Evolutionary conservation across 352 stramenopile genomes (phyloP).

Genomic region (Pythium periplocum): DNA sequence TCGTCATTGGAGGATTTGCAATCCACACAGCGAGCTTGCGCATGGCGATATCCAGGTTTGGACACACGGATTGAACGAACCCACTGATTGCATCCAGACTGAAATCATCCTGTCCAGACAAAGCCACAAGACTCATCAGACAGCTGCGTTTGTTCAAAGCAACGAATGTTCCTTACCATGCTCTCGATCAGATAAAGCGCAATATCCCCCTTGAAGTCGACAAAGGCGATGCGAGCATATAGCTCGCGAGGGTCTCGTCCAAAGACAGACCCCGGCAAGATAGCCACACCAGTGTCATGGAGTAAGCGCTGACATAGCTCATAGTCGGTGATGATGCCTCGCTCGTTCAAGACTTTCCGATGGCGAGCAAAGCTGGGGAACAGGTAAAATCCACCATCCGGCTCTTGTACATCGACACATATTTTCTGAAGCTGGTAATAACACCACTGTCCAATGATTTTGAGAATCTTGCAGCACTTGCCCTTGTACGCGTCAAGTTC

Average conservation of each 20-base stretch:
- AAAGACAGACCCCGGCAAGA: constrained; percentile 81
- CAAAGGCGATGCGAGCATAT: constrained; percentile 77
- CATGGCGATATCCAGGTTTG: constrained; percentile 83
- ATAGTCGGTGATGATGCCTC: constrained; percentile 66
- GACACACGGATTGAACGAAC: constrained; percentile 86
- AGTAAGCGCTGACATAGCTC: constrained; percentile 73
- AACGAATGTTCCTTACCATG: constrained; percentile 43
- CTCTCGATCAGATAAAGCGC: constrained; percentile 85
- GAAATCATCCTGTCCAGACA: constrained; percentile 45
- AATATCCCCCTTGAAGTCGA: constrained; percentile 87
- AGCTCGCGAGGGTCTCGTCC: constrained; percentile 70
- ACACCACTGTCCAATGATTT: constrained; percentile 80
- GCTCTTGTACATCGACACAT: constrained; percentile 70
- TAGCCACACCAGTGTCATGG: constrained; percentile 80
- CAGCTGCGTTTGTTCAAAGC: neutral
- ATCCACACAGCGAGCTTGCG: constrained; percentile 73
- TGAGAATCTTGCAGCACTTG: constrained; percentile 76
- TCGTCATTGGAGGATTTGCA: constrained; percentile 12
- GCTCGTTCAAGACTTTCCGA: constrained; percentile 48
- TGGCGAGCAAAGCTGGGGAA: constrained; percentile 80
- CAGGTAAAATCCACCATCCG: constrained; percentile 78
- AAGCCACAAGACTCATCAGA: constrained; percentile 8
- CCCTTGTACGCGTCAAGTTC: constrained; percentile 76
- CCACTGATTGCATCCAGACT: constrained; percentile 66
- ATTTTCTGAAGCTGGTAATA: constrained; percentile 83